Percentiles rank a stretch among this genome's conserved stretches.
Evolutionary conservation across 805 yeast genomes (phyloP).

Genomic region (Candida endomychidarum): DNA sequence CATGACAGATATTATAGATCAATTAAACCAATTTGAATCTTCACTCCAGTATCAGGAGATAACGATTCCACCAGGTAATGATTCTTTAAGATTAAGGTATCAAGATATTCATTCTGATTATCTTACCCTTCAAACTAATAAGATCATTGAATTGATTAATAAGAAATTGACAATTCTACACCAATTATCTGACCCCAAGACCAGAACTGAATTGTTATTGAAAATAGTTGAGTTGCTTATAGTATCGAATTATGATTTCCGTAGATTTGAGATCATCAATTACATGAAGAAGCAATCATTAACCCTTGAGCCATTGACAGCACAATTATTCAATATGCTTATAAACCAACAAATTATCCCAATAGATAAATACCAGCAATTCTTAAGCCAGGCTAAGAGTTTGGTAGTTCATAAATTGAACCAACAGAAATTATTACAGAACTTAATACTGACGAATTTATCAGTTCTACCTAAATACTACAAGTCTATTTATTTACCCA

Average conservation of each 20-base stretch:
- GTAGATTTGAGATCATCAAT: conserved; percentile 26
- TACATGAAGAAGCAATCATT: conserved; percentile 3
- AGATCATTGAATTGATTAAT: conserved; percentile 29
- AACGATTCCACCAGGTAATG: not conserved
- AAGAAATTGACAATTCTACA: conserved; percentile 29
- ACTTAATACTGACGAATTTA: conserved; percentile 33
- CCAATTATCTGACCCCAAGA: conserved; percentile 6
- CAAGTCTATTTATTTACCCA: conserved; percentile 23
- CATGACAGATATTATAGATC: not conserved
- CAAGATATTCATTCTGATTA: conserved; percentile 35
- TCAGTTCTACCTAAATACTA: conserved; percentile 31
- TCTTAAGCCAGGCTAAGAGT: not conserved
- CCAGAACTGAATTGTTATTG: conserved; percentile 17
- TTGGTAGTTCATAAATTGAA: conserved; percentile 14
- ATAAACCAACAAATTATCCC: conserved; percentile 1
- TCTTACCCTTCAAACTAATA: conserved; percentile 20
- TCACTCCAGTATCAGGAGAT: not conserved
- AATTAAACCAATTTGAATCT: conserved; percentile 6
- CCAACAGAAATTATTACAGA: conserved; percentile 17
- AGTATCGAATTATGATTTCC: conserved; percentile 35
- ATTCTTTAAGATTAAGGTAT: conserved; percentile 22
- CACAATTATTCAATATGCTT: conserved; percentile 7
- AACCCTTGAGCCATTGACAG: conserved; percentile 4
- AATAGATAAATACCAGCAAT: not conserved
- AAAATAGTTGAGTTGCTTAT: conserved; percentile 33